Evolutionary conservation across 179 eudicot species (phyloP), one percentile per base, ranked within the genome.

Genomic region (Camellia oleifera): DNA sequence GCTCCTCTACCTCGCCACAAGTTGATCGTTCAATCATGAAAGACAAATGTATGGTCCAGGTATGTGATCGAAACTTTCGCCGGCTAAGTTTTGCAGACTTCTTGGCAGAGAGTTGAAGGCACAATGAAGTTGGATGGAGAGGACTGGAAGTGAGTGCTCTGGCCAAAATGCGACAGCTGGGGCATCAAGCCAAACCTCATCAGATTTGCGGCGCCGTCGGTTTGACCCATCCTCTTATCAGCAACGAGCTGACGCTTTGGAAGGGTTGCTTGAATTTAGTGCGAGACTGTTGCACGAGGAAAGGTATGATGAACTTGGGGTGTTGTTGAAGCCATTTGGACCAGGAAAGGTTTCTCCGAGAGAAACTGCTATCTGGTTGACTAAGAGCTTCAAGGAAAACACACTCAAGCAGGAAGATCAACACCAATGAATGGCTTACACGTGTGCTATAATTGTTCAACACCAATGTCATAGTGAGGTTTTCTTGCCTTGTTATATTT

Each of bases 301-400:
- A 78, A 90, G 98, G 73, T 88, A 89, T 15, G 97, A 94, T 5
- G 99, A 96, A 84, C 98, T 96, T 3, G 87, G 85, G 63, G 98
- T 96, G 82, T 79, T 96, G 57, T 58, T 96, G 80, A 94, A 88
- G 88, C 98, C 99, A 3, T 96, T 94, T 58, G 99, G 99, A 2
- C 98, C 92, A 10, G 99, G 91, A 76, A 96, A 96, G 79, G 99
- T 92, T 46, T 96, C 98, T 75, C 92, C 98, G 0, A 90, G 99
- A 81, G 99, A 96, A 84, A 96, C 99, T 45, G 99, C 98, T 48
- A 96, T 96, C 53, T 96, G 99, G 99, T 83, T 96, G 85, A 86
- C 98, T 23, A 96, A 92, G 87, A 94, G 98, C 87, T 86, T 96
- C 84, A 96, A 96, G 83, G 97, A 90, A 82, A 94, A 93, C 65